These are phyloP conservation scores for Tuber brumale DNA, from an alignment of 495 filamentous ascomycete genomes.

Conservation along the genomic window DNA sequence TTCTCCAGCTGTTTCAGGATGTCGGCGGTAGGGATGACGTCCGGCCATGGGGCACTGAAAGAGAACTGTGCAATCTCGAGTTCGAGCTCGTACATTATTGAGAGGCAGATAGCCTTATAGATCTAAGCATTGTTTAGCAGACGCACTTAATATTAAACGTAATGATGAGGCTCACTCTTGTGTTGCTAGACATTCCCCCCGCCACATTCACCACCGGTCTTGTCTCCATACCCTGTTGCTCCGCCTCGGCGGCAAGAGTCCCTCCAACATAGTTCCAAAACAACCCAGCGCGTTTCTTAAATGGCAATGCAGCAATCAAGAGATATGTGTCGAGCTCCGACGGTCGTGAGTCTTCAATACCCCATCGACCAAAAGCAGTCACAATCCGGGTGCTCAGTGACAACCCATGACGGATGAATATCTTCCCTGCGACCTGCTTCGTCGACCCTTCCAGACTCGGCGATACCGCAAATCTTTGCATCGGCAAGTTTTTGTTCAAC, in stretches of 20 bases:
- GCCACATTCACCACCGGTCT: not conserved
- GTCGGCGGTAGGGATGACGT: conserved; percentile 27
- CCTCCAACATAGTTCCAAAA: conserved; percentile 26
- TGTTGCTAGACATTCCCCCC: not conserved
- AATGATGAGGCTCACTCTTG: not conserved
- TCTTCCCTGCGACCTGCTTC: conserved; percentile 26
- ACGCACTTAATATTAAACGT: not conserved
- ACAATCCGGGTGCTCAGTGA: conserved; percentile 19
- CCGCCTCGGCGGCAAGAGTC: not conserved
- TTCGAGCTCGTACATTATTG: conserved; percentile 28
- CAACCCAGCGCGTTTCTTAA: conserved; percentile 18
- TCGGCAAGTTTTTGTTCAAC: conserved; percentile 24
- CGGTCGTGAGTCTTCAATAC: not conserved
- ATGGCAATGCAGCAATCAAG: conserved; percentile 18
- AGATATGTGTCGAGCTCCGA: conserved; percentile 26
- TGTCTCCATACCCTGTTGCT: not conserved
- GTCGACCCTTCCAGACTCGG: not conserved
- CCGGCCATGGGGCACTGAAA: conserved; percentile 25
- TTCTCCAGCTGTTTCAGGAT: conserved; percentile 23
- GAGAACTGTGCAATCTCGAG: conserved; percentile 27
- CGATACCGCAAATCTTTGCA: conserved; percentile 24
- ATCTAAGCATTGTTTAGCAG: conserved; percentile 4
- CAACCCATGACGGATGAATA: conserved; percentile 26
- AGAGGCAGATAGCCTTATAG: conserved; percentile 21
- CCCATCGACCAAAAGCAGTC: conserved; percentile 18